Percentiles rank a stretch among this genome's conserved stretches.
These are phyloP conservation scores for Xylaria sp. DNA, from an alignment of 2,329 filamentous ascomycete species.

Conservation along the genomic window DNA sequence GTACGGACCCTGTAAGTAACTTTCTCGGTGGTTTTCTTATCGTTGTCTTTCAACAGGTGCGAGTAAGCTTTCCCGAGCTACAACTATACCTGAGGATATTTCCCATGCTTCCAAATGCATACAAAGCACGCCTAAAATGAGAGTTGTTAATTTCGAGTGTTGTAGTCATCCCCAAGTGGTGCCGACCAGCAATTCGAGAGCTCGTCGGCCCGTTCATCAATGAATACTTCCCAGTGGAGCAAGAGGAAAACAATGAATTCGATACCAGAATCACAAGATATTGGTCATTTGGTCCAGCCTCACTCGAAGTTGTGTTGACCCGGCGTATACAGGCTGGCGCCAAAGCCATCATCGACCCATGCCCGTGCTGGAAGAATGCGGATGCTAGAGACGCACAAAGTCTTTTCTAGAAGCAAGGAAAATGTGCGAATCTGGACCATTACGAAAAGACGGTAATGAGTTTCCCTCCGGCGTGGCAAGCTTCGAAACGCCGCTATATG, in stretches of 20 bases:
- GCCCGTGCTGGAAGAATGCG: background rate
- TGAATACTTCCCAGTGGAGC: background rate
- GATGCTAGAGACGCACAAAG: background rate
- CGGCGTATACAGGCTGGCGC: background rate
- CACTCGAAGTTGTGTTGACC: constrained; percentile 1
- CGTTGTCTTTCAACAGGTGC: background rate
- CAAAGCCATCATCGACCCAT: constrained; percentile 1
- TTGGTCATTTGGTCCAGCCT: constrained; percentile 6
- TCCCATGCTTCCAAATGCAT: background rate
- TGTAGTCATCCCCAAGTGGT: constrained; percentile 15
- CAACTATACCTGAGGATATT: background rate
- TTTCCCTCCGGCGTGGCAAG: background rate
- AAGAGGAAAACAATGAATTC: background rate
- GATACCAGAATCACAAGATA: background rate
- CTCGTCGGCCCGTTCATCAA: background rate
- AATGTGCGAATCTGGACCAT: constrained; percentile 1
- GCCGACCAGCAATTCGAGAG: constrained; percentile 11
- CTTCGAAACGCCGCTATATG: constrained; percentile 1
- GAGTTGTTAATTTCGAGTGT: background rate
- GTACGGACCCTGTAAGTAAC: constrained; percentile 13
- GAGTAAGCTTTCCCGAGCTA: background rate
- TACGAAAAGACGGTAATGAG: constrained; percentile 2
- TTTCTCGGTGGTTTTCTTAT: no score
- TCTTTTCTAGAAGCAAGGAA: constrained; percentile 3
- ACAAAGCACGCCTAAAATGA: background rate